Base-by-base conservation (phyloP, 345 rosid species). In the Toxicodendron radicans region DNA sequence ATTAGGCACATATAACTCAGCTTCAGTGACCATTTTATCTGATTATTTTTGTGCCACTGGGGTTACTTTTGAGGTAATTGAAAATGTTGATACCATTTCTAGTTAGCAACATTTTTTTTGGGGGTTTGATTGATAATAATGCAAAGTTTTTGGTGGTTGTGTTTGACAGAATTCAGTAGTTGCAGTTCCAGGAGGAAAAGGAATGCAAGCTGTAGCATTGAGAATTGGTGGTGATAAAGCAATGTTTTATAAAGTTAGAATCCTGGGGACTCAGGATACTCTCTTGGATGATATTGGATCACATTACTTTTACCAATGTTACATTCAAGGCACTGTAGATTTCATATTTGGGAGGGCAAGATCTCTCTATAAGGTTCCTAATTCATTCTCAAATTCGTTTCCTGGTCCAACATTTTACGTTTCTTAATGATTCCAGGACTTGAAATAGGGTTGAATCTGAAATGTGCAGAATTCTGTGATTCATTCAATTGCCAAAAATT, bases 261-360 rank as follows among this genome's bases (percentile, higher is more conserved):
- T 91, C 35, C 58, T 90, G 68, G 99, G 98, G 72, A 78, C 97
- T 43, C 99, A 95, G 82, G 99, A 95, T 78, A 95, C 98, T 0
- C 97, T 95, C 51, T 70, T 86, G 58, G 98, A 92, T 81, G 98
- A 88, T 16, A 69, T 72, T 14, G 99, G 99, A 38, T 83, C 96
- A 4, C 99, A 92, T 48, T 95, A 89, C 78, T 95, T 82, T 73
- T 91, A 83, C 68, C 85, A 80, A 64, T 90, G 87, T 68, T 76
- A 88, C 66, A 89, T 95, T 68, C 91, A 85, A 79, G 98, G 99
- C 70, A 87, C 78, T 56, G 76, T 92, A 2, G 99, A 95, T 35
- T 95, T 95, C 86, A 90, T 95, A 57, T 95, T 92, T 56, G 99
- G 99, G 60, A 82, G 82, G 45, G 90, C 87, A 5, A 91, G 81